Evolutionary conservation across 1,284 basidiomycete species (phyloP).

Genomic region (Tilletia indica): DNA sequence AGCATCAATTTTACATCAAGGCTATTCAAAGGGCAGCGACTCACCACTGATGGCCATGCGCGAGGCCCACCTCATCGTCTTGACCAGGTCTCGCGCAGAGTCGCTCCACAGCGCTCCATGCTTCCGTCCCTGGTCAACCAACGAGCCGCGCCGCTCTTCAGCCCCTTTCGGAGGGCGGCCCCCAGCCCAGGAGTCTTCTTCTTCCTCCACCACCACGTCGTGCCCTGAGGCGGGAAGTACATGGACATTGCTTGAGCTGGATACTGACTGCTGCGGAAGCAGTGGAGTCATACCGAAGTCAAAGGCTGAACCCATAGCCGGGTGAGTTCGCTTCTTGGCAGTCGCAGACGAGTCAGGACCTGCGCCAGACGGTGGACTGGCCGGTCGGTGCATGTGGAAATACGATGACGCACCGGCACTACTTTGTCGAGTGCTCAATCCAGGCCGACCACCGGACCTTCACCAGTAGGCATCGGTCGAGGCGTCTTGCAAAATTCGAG

Average conservation of each 20-base stretch:
- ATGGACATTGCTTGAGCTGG: too few species aligned
- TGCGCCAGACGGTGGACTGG: neutral
- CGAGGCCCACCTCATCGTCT: slow-evolving; percentile 52
- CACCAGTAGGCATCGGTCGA: neutral
- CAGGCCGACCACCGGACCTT: neutral
- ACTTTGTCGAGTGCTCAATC: neutral
- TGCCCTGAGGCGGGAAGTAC: neutral
- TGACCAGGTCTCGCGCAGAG: neutral
- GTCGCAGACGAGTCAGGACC: too few species aligned
- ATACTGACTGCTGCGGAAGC: too few species aligned
- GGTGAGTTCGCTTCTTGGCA: neutral
- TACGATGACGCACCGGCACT: neutral
- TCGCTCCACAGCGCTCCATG: slow-evolving; percentile 9
- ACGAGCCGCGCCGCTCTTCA: neutral
- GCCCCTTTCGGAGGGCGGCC: too few species aligned
- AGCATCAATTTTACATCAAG: neutral
- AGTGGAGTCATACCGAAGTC: neutral
- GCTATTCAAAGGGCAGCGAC: neutral
- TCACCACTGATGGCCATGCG: slow-evolving; percentile 42
- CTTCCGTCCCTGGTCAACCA: neutral
- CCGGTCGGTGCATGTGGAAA: neutral
- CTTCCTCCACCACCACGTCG: neutral
- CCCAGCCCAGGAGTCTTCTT: neutral
- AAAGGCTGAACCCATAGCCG: neutral
- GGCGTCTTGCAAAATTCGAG: slow-evolving; percentile 41